A percentile compares a stretch with the other conserved stretches of the same genome.
Conservation (phyloP, 2,329 filamentous ascomycete genomes). For the Aspergillus terreus region DNA sequence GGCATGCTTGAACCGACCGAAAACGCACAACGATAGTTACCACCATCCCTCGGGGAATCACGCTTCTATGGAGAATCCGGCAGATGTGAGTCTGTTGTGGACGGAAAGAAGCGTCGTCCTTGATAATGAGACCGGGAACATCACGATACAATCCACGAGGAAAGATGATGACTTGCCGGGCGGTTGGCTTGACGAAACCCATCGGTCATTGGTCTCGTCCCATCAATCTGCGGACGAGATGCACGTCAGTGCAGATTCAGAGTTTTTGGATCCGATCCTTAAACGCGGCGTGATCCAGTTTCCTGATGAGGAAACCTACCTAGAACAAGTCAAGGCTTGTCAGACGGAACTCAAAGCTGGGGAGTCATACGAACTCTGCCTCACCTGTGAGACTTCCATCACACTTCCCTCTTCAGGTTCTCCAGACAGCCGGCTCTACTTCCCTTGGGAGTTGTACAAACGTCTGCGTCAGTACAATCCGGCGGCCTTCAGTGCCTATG, state of each 20-base stretch:
- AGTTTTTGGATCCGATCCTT: slow-evolving; percentile 30
- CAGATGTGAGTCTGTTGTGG: slow-evolving; percentile 74
- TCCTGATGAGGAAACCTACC: slow-evolving; percentile 53
- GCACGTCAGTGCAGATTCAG: slow-evolving; percentile 11
- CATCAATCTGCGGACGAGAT: slow-evolving; percentile 10
- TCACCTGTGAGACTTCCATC: slow-evolving; percentile 72
- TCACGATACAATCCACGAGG: slow-evolving; percentile 66
- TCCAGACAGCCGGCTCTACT: slow-evolving; percentile 24
- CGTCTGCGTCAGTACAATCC: slow-evolving; percentile 68
- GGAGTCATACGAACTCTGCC: slow-evolving; percentile 80
- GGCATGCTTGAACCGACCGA: slow-evolving; percentile 47
- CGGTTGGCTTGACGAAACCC: slow-evolving; percentile 46
- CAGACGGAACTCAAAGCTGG: slow-evolving; percentile 70
- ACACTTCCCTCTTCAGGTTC: slow-evolving; percentile 31
- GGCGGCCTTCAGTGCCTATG: slow-evolving; percentile 79
- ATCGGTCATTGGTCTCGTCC: slow-evolving; percentile 20
- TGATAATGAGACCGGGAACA: slow-evolving; percentile 61
- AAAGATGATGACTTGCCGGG: slow-evolving; percentile 32
- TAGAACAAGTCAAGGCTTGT: slow-evolving; percentile 63
- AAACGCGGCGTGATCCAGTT: slow-evolving; percentile 25
- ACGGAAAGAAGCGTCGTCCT: slow-evolving; percentile 73
- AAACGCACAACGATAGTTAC: slow-evolving; percentile 31
- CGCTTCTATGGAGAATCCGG: slow-evolving; percentile 39
- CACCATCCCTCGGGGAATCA: neutral
- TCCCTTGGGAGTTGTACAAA: slow-evolving; percentile 69